Evolutionary conservation across 495 filamentous ascomycete species (phyloP), one percentile per base, ranked within the genome.

Genomic region (Xylaria bambusicola): DNA sequence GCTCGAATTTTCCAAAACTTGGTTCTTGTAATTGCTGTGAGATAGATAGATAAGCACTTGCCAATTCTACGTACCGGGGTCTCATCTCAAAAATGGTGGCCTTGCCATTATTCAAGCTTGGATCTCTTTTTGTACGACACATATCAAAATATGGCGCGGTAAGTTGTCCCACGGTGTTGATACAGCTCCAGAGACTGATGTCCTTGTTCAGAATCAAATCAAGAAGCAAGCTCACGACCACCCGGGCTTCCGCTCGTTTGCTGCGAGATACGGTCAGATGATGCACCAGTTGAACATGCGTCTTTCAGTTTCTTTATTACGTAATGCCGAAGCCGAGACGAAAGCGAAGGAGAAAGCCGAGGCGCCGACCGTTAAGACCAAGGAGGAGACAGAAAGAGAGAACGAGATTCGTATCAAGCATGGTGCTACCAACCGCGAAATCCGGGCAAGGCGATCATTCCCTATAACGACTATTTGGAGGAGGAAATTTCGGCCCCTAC

Each of bases 241-340:
- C 77, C 90, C 92, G 46, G 80, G 86, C 17, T 99, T 98, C 76
- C 90, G 95, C 17, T 72, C 73, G 23, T 85, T 95, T 70, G 95
- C 94, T 17, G 80, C 82, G 17, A 70, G 62, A 45, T 83, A 83
- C 67, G 82, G 82, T 24, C 94, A 99, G 63, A 71, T 80, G 6
- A 87, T 99, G 33, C 94, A 99, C 72, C 88, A 89, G 61, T 76
- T 96, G 63, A 95, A 98, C 71, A 98, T 99, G 93, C 87, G 91
- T 18, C 79, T 97, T 62, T 87, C 90, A 13, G 82, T 98, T 26
- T 91, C 93, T 3, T 77, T 90, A 1, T 80, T 99, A 9, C 90
- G 94, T 60, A 91, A 98, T 69, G 77, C 78, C 45, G 85, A 88
- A 9, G 85, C 82, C 4, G 80, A 81, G 58, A 77, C 73, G 52